Evolutionary conservation across 2,329 filamentous ascomycete species (phyloP).

Genomic region (Diaporthe sp.): DNA sequence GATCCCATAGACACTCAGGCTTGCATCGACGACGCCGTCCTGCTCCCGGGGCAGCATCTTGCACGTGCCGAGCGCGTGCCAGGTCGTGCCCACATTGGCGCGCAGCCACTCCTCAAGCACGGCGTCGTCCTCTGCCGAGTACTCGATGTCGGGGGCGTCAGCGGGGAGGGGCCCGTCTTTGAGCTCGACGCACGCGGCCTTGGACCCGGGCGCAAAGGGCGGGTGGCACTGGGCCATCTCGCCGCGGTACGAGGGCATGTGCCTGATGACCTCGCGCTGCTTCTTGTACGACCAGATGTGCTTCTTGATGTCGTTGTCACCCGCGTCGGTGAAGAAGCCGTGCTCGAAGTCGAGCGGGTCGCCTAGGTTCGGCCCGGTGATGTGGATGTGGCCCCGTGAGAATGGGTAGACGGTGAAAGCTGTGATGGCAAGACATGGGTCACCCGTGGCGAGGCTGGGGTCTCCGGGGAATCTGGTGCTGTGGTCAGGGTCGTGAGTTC

Average conservation of each 20-base stretch:
- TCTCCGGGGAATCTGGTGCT: conserved; percentile 13
- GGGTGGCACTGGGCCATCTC: conserved; percentile 43
- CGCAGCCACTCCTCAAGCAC: conserved; percentile 57
- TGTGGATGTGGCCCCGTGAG: conserved; percentile 50
- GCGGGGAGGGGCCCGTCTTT: background rate
- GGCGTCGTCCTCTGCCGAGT: conserved; percentile 59
- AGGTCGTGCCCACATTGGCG: conserved; percentile 50
- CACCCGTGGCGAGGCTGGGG: conserved; percentile 38
- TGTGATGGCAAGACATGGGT: conserved; percentile 20
- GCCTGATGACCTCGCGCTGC: conserved; percentile 55
- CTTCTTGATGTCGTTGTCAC: conserved; percentile 61
- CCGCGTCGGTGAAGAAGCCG: conserved; percentile 59
- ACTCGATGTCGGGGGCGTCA: conserved; percentile 52
- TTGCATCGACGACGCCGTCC: conserved; percentile 54
- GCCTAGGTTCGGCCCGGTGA: conserved; percentile 49
- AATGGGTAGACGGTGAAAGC: conserved; percentile 22
- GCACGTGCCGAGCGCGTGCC: conserved; percentile 57
- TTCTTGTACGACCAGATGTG: conserved; percentile 62
- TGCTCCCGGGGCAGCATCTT: conserved; percentile 55
- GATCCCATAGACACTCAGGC: conserved; percentile 55
- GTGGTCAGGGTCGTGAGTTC: background rate
- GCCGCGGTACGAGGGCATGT: conserved; percentile 53
- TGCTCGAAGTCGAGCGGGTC: conserved; percentile 60
- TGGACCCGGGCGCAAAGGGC: conserved; percentile 44
- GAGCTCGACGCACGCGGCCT: conserved; percentile 48